Percentiles rank a stretch among this genome's conserved stretches.
phyloP scores from a whole-genome alignment of 805 yeast species.

The Metschnikowia arizonensis region DNA sequence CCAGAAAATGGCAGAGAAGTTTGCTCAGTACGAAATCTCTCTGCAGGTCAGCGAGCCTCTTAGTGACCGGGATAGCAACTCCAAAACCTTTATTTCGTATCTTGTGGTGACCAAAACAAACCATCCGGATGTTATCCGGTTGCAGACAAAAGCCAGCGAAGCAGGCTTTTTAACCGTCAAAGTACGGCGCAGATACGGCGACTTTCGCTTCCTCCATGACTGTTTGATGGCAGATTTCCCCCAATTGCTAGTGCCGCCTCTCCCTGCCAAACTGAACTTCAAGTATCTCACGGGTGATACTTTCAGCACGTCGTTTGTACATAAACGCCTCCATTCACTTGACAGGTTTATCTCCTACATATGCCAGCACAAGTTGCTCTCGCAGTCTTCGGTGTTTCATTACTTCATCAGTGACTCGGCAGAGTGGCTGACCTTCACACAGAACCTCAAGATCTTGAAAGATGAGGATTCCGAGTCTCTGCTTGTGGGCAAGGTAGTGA shows the following conservation, averaged over 20 bases:
- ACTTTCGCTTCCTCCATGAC: constrained; percentile 74
- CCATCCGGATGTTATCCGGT: constrained; percentile 50
- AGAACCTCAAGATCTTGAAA: constrained; percentile 43
- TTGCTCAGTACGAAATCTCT: constrained; percentile 14
- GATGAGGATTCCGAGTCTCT: constrained; percentile 16
- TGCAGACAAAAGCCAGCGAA: constrained; percentile 16
- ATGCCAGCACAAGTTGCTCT: constrained; percentile 67
- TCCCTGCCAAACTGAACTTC: constrained; percentile 87
- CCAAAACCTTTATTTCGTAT: constrained; percentile 74
- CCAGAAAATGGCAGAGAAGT: constrained; percentile 15
- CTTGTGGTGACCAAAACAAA: constrained; percentile 60
- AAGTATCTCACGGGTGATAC: constrained; percentile 94
- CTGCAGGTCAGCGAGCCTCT: constrained; percentile 55
- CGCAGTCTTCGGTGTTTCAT: constrained; percentile 64
- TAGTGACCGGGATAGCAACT: constrained; percentile 63
- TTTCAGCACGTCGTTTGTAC: constrained; percentile 78
- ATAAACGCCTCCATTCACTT: constrained; percentile 74
- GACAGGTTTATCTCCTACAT: constrained; percentile 72
- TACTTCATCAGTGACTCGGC: constrained; percentile 64
- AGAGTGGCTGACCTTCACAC: constrained; percentile 69
- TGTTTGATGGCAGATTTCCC: constrained; percentile 76
- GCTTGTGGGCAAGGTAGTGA: constrained; percentile 41
- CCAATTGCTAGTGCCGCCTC: constrained; percentile 82
- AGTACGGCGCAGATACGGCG: constrained; percentile 81
- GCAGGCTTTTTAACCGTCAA: constrained; percentile 31